Conservation (phyloP, 768 basidiomycete species). For the Phlebiopsis gigantea region DNA sequence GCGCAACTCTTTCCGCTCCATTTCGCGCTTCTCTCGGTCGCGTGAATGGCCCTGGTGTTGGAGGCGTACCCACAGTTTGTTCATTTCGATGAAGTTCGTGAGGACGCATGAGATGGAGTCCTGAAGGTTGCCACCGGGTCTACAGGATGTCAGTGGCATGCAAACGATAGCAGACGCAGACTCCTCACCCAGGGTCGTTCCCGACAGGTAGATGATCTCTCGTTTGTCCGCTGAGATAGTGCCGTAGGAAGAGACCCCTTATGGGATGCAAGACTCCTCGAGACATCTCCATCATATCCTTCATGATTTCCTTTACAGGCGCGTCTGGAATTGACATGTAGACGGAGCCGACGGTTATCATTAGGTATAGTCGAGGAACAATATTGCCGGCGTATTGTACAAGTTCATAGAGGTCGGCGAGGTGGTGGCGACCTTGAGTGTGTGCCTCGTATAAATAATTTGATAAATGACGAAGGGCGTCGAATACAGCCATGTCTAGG, state of each 20-base stretch:
- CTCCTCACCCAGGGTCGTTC: conserved; percentile 65
- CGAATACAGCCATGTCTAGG: conserved; percentile 97
- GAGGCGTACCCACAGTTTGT: conserved; percentile 98
- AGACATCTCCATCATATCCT: conserved; percentile 99
- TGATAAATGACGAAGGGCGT: conserved; percentile 89
- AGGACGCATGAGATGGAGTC: conserved; percentile 95
- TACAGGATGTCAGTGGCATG: conserved; percentile 26
- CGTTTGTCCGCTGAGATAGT: conserved; percentile 96
- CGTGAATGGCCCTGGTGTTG: conserved; percentile 97
- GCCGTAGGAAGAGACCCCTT: conserved; percentile 89
- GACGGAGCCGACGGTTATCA: conserved; percentile 99
- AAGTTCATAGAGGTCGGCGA: conserved; percentile 97
- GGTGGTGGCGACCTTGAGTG: conserved; percentile 83
- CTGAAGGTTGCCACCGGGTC: conserved; percentile 83
- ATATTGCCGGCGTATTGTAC: conserved; percentile 99
- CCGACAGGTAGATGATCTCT: conserved; percentile 94
- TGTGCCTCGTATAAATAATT: conserved; percentile 98
- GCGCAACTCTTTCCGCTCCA: conserved; percentile 91
- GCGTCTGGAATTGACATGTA: conserved; percentile 99
- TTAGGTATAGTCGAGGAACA: conserved; percentile 89
- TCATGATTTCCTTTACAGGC: conserved; percentile 99
- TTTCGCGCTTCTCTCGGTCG: conserved; percentile 94
- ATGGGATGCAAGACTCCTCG: conserved; percentile 97
- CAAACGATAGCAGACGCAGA: conserved; percentile 1
- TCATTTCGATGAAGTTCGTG: conserved; percentile 99